phyloP scores from a whole-genome alignment of 257 asterid species.

The Nicotiana tabacum region DNA sequence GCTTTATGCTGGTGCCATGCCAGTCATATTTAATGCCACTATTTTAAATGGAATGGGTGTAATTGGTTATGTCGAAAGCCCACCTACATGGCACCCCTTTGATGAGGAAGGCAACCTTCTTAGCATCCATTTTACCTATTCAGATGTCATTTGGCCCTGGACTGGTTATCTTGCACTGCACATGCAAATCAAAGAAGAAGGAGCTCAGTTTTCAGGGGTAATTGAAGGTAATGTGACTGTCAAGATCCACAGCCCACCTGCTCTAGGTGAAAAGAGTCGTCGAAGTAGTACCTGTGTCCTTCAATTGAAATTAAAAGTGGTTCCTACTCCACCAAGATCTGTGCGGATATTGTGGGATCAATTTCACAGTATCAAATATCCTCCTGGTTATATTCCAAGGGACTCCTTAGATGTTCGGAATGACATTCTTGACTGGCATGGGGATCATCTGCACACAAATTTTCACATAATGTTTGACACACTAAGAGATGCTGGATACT shows the following conservation, averaged over 20 bases:
- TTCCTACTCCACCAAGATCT: conserved; percentile 92
- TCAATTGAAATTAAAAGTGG: conserved; percentile 64
- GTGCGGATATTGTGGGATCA: conserved; percentile 90
- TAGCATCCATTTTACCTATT: conserved; percentile 76
- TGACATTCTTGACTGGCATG: conserved; percentile 99
- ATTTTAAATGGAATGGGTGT: conserved; percentile 97
- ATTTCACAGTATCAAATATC: conserved; percentile 92
- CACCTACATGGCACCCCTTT: conserved; percentile 86
- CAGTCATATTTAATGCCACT: conserved; percentile 86
- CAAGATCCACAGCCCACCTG: conserved; percentile 73
- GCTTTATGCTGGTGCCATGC: conserved; percentile 96
- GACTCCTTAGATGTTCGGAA: conserved; percentile 97
- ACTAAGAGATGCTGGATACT: conserved; percentile 90
- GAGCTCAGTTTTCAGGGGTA: conserved; percentile 76
- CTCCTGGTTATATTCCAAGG: conserved; percentile 96
- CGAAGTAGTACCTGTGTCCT: conserved; percentile 71
- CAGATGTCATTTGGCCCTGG: conserved; percentile 99
- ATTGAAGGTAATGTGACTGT: conserved; percentile 89
- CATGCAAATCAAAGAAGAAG: conserved; percentile 97
- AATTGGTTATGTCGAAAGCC: conserved; percentile 73
- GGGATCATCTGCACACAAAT: conserved; percentile 95
- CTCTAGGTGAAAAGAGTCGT: conserved; percentile 51
- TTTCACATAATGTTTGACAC: conserved; percentile 95
- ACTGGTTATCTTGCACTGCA: conserved; percentile 92
- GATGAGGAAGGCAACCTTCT: conserved; percentile 87